Percentiles rank a stretch among this genome's conserved stretches.
phyloP scores from a whole-genome alignment of 257 asterid species.

The Paraleonurus japonicus region DNA sequence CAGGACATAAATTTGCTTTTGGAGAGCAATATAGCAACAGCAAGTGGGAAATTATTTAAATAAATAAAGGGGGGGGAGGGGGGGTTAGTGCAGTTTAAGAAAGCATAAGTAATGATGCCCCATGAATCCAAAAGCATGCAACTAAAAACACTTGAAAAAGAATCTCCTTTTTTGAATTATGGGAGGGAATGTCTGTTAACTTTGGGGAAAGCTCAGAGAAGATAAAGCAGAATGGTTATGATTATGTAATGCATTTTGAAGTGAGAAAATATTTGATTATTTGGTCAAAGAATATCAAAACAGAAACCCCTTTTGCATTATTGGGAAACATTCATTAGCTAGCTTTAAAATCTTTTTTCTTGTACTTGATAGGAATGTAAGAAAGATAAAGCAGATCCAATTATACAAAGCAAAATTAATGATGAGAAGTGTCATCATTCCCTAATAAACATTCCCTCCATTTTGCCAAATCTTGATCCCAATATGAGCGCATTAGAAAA shows the following conservation, averaged over 20 bases:
- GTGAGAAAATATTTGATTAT: conserved; percentile 11
- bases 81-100: conserved; percentile 26
- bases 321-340: conserved; percentile 35
- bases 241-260: conserved; percentile 31
- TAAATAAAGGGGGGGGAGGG: no score
- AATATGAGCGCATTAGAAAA: conserved; percentile 22
- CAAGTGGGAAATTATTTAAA: conserved; percentile 23
- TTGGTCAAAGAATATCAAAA: conserved; percentile 40
- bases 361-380: conserved; percentile 23
- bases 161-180: conserved; percentile 47
- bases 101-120: conserved; percentile 29
- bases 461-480: conserved; percentile 36
- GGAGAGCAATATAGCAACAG: conserved; percentile 28
- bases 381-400: conserved; percentile 24
- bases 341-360: not conserved
- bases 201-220: conserved; percentile 40
- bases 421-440: conserved; percentile 22
- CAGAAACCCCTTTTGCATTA: conserved; percentile 34
- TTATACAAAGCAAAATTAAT: conserved; percentile 31
- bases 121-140: conserved; percentile 42
- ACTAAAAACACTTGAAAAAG: conserved; percentile 27
- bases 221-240: conserved; percentile 30
- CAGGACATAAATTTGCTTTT: conserved; percentile 41
- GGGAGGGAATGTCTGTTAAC: conserved; percentile 50
- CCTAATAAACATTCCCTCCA: conserved; percentile 36